Evolutionary conservation across 2,329 filamentous ascomycete species (phyloP), one percentile per base, ranked within the genome.

Genomic region (Raffaelea arxii): DNA sequence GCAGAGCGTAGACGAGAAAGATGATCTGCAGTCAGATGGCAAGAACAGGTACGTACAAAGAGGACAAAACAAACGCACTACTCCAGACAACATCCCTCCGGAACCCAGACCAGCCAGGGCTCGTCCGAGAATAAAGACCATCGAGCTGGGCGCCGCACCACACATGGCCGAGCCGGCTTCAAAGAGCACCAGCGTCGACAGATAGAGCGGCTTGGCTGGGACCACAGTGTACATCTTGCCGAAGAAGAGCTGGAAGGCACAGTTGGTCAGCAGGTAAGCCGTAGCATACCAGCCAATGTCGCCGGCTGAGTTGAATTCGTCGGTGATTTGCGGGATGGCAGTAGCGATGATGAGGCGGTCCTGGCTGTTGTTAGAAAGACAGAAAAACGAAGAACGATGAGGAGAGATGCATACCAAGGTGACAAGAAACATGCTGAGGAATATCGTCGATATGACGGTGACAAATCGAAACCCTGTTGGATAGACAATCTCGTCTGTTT

Each of bases 151-250:
- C 16, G 66, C 66, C 1, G 63, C 61, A 6, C 65, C 66, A 48
- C 66, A 69, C 36, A 69, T 51, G 22, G 62, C 61, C 4, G 63
- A 67, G 2, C 66, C 65, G 39, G 63, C 48, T 55, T 66, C 63
- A 50, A 66, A 66, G 19, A 66, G 52, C 16, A 59, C 18, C 30
- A 66, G 56, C 30, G 58, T 52, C 22, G 49, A 27, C n/a, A 65
- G 51, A 47, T 62, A 64, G 45, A 57, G 52, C 18, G 41, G 40
- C 47, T 65, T 65, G 48, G 67, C 53, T 42, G 58, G 58, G 53
- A 59, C 65, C 53, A 66, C 64, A 39, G 55, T 62, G 52, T 66
- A 69, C 30, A 66, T 47, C 50, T 65, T 66, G 47, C 65, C 64
- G 40, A 64, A 68, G 36, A 64, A 49, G 21, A 67, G 60, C 54